A percentile compares a stretch with the other conserved stretches of the same genome.
Conservation (phyloP, 345 rosid genomes). For the Toxicodendron radicans region DNA sequence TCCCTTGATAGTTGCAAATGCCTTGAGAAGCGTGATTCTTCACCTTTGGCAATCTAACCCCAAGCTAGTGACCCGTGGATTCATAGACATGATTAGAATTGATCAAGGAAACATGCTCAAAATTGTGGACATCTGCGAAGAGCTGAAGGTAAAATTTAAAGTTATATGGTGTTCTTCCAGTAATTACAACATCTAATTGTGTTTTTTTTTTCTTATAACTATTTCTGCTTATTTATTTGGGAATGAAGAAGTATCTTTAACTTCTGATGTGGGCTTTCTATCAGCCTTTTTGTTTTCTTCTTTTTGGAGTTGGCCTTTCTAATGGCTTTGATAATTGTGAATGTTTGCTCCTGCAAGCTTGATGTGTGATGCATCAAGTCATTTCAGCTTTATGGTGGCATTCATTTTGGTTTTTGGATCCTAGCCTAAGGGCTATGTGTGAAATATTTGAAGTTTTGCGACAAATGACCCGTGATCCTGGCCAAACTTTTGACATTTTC, state of each 20-base stretch:
- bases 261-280: background rate
- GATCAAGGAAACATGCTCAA: slow-evolving; percentile 1
- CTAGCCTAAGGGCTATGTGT: no score
- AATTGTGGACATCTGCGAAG: slow-evolving; percentile 35
- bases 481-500: no score
- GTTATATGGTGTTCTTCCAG: background rate
- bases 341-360: background rate
- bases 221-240: background rate
- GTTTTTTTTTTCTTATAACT: background rate
- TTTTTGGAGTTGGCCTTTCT: background rate
- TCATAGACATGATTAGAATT: slow-evolving; percentile 16
- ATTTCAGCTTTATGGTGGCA: no score
- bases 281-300: background rate
- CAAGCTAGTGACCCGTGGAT: slow-evolving; percentile 31
- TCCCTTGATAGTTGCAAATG: slow-evolving; percentile 25
- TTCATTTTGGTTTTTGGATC: no score
- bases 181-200: background rate
- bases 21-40: slow-evolving; percentile 26
- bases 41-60: slow-evolving; percentile 38
- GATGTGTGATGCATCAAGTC: no score
- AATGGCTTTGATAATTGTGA: background rate
- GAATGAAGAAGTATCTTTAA: background rate
- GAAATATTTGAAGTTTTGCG: no score
- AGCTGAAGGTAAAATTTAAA: slow-evolving; percentile 30
- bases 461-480: no score